Evolutionary conservation across 805 yeast species (phyloP).

Genomic region (baker's yeast (Saccharomyces cerevisiae)): DNA sequence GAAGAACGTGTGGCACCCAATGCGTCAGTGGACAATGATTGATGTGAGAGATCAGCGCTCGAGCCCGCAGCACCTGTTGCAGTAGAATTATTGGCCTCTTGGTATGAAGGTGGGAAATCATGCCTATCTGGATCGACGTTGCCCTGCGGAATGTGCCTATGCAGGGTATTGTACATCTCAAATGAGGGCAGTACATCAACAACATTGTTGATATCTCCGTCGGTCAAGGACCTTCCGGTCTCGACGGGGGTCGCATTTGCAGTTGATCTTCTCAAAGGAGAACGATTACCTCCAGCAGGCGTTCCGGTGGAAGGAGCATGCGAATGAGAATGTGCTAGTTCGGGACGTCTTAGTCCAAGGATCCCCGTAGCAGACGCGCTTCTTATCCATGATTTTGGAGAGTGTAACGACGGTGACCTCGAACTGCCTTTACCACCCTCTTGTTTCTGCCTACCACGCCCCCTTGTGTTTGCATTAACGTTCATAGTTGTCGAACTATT

Average conservation of each 20-base stretch:
- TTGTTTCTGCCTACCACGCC: background rate
- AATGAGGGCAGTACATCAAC: conserved; percentile 23
- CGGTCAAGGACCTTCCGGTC: background rate
- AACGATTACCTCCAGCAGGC: background rate
- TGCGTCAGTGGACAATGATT: background rate
- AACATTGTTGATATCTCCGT: conserved; percentile 2
- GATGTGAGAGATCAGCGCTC: background rate
- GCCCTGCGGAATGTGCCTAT: conserved; percentile 21
- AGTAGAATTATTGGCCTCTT: conserved; percentile 1
- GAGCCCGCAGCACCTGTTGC: background rate
- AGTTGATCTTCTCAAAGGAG: background rate
- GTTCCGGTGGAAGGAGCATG: background rate
- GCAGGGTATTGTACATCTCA: conserved; percentile 23
- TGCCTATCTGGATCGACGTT: conserved; percentile 14
- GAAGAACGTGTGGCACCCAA: background rate
- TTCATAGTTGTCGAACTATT: background rate
- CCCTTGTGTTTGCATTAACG: background rate
- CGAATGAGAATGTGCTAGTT: background rate
- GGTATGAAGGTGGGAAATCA: conserved; percentile 14
- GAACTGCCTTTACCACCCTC: background rate
- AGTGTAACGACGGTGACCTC: background rate
- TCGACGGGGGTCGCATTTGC: background rate
- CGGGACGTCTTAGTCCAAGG: background rate
- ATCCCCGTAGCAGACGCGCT: background rate
- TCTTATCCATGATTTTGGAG: background rate